A percentile compares a stretch with the other conserved stretches of the same genome.
Evolutionary conservation across 1,284 basidiomycete genomes (phyloP).

Genomic region (Boletellus deceptivus): DNA sequence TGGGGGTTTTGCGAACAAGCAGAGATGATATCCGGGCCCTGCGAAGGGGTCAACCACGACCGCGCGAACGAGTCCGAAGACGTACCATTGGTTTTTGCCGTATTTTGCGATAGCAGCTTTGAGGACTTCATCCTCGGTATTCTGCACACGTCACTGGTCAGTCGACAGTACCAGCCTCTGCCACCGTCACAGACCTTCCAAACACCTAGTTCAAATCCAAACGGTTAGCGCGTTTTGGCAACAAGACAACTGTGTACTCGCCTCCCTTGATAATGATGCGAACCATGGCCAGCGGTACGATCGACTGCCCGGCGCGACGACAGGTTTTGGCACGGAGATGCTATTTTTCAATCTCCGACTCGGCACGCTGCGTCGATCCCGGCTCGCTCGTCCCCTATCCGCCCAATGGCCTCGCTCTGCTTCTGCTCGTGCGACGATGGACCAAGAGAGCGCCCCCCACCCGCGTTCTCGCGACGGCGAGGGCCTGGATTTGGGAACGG

Average conservation of each 20-base stretch:
- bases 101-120: constrained; percentile 98
- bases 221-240: too few relatives aligned
- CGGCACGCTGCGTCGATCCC: too few relatives aligned
- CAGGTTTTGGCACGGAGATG: neutral
- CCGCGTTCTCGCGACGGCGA: too few relatives aligned
- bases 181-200: constrained; percentile 57
- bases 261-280: constrained; percentile 95
- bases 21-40: constrained; percentile 99
- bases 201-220: constrained; percentile 44
- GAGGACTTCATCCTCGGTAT: constrained; percentile 95
- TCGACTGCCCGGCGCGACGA: neutral
- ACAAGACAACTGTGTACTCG: constrained; percentile 33
- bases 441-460: too few relatives aligned
- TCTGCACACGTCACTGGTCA: constrained; percentile 43
- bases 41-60: constrained; percentile 6
- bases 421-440: too few relatives aligned
- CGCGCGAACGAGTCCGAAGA: neutral
- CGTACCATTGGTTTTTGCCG: constrained; percentile 92
- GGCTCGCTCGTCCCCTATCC: too few relatives aligned
- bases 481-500: neutral
- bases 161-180: constrained; percentile 10
- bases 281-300: constrained; percentile 51
- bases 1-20: constrained; percentile 97
- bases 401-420: too few relatives aligned
- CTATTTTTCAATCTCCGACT: constrained; percentile 23